Percentiles rank a stretch among this genome's conserved stretches.
These are phyloP conservation scores for Trichophyton schoenleinii DNA, from an alignment of 2,329 filamentous ascomycete genomes.

Conservation along the genomic window DNA sequence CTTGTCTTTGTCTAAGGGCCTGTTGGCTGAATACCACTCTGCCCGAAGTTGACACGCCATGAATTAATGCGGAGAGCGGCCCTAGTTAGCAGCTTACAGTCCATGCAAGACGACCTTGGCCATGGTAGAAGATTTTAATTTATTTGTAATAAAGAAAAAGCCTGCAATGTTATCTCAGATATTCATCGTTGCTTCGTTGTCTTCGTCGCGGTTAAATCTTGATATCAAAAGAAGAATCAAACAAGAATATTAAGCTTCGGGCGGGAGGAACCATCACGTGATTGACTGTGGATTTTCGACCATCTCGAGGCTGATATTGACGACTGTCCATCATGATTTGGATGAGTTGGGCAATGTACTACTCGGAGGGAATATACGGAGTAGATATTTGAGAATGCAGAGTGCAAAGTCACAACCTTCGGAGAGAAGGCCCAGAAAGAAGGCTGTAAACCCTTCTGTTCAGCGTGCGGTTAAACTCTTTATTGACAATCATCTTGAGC, in stretches of 20 bases:
- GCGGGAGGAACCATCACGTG: background rate
- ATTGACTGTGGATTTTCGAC: background rate
- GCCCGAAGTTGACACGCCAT: background rate
- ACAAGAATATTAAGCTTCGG: background rate
- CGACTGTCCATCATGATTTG: no score
- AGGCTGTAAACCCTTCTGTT: constrained; percentile 18
- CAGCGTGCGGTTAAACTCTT: constrained; percentile 23
- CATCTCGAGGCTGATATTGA: no score
- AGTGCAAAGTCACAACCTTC: background rate
- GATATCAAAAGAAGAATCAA: no score
- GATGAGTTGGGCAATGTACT: no score
- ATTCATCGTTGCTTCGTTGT: no score
- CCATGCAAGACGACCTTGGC: no score
- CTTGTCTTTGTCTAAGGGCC: constrained; percentile 25
- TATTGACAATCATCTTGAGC: constrained; percentile 16
- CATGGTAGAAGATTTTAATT: no score
- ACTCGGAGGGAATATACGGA: no score
- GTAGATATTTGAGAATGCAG: background rate
- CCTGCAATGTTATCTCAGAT: no score
- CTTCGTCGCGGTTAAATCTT: no score
- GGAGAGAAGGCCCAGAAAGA: background rate
- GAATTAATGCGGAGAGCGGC: background rate
- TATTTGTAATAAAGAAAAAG: no score
- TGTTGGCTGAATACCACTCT: background rate
- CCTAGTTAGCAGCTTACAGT: background rate